Evolutionary conservation across 371 early-diverging fungal species (phyloP), one percentile per base, ranked within the genome.

Genomic region (Syncephalastrum sp.): DNA sequence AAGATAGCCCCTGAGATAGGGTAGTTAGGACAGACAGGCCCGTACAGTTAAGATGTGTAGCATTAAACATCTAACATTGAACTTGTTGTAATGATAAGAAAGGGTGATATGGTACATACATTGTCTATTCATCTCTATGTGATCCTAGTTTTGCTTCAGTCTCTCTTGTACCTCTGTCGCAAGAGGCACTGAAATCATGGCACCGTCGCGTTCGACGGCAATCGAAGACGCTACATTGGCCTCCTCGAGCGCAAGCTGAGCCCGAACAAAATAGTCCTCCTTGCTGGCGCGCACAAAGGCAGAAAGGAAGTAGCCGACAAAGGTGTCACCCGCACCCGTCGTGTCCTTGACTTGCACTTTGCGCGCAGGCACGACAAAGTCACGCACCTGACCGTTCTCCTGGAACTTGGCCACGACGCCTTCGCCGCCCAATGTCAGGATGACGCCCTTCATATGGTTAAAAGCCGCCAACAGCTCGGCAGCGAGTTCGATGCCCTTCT

Each of bases 271-370:
- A 29, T 71, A 72, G 23, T 64, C 65, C 16, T 65, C 66, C 21
- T 60, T 21, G 38, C 50, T 63, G 4, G 59, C 65, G 49, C 79
- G 70, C 19, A 79, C 68, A 45, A 91, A 77, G 16, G 82, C 68
- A 15, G 89, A 81, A 24, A 86, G 69, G 70, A 92, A 91, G 70
- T 82, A 93, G 1, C 94, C 96, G 13, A 91, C 83, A 82, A 92
- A 94, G 14, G 91, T 89, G 60, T 94, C 95, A 42, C 95, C 95
- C 14, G 91, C 86, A 3, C 79, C 91, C 10, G 90, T 90, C 1
- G 93, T 91, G 62, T 91, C 89, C 33, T 72, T 76, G 43, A 86
- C 79, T 23, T 70, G 27, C 15, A 74, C 79, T 56, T 75, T 79
- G 25, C 68, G 68, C 56, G 74, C 41, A 29, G 78, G 71, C 60